Conservation (phyloP, 352 stramenopile species). For the Phytophthora europaea region DNA sequence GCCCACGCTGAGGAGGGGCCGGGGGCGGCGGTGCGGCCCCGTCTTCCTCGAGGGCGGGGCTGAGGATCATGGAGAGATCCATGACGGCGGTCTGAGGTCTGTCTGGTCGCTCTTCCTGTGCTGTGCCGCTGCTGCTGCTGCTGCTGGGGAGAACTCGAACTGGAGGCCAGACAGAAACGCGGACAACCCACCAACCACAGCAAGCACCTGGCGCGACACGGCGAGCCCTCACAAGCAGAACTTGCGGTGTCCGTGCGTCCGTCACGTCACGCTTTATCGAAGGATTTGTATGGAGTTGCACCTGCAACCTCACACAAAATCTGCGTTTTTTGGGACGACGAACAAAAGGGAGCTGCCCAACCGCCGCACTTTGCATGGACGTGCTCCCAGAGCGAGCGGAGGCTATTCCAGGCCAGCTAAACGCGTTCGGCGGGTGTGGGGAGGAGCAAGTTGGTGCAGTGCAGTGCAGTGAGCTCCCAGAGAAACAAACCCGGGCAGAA, state of each 20-base stretch:
- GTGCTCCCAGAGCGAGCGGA: not conserved
- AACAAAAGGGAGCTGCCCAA: constrained; percentile 1
- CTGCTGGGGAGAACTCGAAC: constrained; percentile 47
- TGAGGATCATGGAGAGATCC: constrained; percentile 68
- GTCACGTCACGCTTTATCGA: constrained; percentile 53
- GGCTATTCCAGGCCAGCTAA: not conserved
- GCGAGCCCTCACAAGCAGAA: constrained; percentile 34
- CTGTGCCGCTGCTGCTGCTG: constrained; percentile 15
- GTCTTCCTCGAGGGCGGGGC: constrained; percentile 49
- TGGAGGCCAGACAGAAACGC: constrained; percentile 49
- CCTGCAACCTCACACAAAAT: constrained; percentile 33
- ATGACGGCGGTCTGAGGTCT: constrained; percentile 26
- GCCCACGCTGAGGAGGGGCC: constrained; percentile 10
- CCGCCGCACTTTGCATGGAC: not conserved
- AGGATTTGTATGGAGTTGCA: constrained; percentile 40
- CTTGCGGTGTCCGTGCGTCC: constrained; percentile 47
- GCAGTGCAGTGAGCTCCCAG: constrained; percentile 1
- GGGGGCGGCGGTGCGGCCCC: constrained; percentile 2
- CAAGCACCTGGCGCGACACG: constrained; percentile 42
- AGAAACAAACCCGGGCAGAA: constrained; percentile 12
- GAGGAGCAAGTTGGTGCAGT: not conserved
- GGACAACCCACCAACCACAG: constrained; percentile 52
- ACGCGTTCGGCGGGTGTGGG: not conserved
- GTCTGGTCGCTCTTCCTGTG: constrained; percentile 16
- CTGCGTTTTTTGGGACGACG: constrained; percentile 28